These are phyloP conservation scores for Ustilago curta DNA, from an alignment of 1,284 basidiomycete genomes.

Conservation along the genomic window DNA sequence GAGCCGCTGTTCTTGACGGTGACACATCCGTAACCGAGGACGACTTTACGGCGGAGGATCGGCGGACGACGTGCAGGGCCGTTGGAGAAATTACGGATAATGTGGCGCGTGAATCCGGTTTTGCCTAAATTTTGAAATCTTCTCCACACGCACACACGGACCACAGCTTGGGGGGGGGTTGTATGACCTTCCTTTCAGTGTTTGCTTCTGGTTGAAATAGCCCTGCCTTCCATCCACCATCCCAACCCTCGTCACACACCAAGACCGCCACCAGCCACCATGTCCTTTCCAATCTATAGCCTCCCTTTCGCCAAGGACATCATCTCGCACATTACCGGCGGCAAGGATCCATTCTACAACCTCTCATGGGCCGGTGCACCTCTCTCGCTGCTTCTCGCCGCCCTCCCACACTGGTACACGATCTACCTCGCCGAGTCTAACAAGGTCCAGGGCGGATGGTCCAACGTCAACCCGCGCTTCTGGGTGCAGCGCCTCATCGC, in stretches of 20 bases:
- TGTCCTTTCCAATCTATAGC: constrained; percentile 14
- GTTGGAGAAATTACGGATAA: background rate
- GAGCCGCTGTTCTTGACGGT: constrained; percentile 1
- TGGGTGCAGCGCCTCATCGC: constrained; percentile 48
- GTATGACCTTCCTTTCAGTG: background rate
- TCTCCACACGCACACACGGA: too few relatives aligned
- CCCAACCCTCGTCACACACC: background rate
- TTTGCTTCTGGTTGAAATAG: background rate
- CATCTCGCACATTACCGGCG: constrained; percentile 17
- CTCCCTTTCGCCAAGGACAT: constrained; percentile 9
- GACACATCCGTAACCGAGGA: background rate
- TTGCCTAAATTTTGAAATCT: too few relatives aligned
- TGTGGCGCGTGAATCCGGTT: constrained; percentile 15
- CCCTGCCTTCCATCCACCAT: too few relatives aligned
- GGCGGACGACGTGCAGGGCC: too few relatives aligned
- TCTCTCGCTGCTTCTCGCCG: constrained; percentile 38
- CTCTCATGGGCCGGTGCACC: constrained; percentile 36
- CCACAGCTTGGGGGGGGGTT: too few relatives aligned
- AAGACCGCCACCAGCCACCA: constrained; percentile 2
- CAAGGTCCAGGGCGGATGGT: constrained; percentile 60
- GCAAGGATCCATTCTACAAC: constrained; percentile 38
- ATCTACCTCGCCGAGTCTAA: constrained; percentile 54
- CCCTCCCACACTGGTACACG: constrained; percentile 59
- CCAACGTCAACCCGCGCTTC: constrained; percentile 58
- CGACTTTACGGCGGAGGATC: background rate